These are phyloP conservation scores for Populus tomentosa DNA, from an alignment of 441 rosid genomes.

Conservation along the genomic window DNA sequence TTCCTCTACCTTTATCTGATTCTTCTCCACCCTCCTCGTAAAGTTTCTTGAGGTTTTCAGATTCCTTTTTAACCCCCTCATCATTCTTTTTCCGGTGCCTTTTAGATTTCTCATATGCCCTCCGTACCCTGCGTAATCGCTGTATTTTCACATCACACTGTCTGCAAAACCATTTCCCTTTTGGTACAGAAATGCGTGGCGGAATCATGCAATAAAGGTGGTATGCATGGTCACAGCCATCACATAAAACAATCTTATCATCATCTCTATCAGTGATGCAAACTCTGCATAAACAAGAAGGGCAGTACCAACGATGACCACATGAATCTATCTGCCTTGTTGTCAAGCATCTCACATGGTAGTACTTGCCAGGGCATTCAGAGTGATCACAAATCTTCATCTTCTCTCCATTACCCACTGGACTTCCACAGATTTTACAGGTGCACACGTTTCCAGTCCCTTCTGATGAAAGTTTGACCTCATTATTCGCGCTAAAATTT, in stretches of 20 bases:
- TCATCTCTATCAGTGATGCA: conserved; percentile 82
- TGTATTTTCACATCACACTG: conserved; percentile 57
- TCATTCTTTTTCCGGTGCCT: conserved; percentile 23
- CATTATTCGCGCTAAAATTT: conserved; percentile 35
- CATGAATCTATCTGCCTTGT: conserved; percentile 47
- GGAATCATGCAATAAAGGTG: conserved; percentile 84
- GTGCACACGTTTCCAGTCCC: conserved; percentile 11
- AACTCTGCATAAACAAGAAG: conserved; percentile 78
- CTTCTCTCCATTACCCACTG: conserved; percentile 37
- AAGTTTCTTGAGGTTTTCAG: conserved; percentile 12
- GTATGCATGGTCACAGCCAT: conserved; percentile 87
- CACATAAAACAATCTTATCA: conserved; percentile 74
- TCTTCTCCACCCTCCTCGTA: conserved; percentile 21
- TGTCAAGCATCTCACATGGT: conserved; percentile 78
- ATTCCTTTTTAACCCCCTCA: conserved; percentile 1
- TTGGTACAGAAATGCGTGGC: conserved; percentile 46
- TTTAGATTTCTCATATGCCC: conserved; percentile 33
- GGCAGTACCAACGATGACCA: conserved; percentile 82
- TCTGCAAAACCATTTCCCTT: conserved; percentile 79
- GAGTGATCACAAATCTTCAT: conserved; percentile 59
- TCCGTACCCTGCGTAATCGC: conserved; percentile 45
- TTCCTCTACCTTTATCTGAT: conserved; percentile 43
- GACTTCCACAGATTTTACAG: conserved; percentile 64
- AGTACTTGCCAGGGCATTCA: conserved; percentile 59
- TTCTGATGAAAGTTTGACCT: conserved; percentile 18